Evolutionary conservation across 306 rosid genomes (phyloP).

Genomic region (Dalbergia cultrata): DNA sequence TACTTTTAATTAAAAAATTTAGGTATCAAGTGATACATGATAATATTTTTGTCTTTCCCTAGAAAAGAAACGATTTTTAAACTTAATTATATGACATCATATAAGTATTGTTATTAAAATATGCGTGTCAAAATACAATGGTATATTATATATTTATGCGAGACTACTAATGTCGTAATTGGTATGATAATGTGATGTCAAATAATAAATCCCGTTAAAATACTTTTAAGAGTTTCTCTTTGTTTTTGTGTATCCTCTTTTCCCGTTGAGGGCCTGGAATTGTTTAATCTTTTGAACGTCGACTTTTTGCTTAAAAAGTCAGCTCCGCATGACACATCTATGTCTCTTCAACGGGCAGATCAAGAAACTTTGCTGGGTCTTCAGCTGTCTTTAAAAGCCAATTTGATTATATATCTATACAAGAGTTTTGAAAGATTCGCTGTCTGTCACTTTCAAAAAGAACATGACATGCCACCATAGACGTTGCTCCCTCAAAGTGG

Average conservation of each 20-base stretch:
- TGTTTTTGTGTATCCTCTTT: neutral
- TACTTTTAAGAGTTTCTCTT: neutral
- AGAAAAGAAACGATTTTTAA: too few species aligned
- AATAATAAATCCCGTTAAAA: too few species aligned
- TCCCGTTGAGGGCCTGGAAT: neutral
- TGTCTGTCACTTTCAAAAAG: conserved; percentile 33
- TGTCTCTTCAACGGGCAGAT: conserved; percentile 27
- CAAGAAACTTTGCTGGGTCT: conserved; percentile 35
- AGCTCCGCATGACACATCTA: conserved; percentile 4
- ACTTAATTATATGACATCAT: too few species aligned
- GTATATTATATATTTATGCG: too few species aligned
- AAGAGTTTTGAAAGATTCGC: neutral
- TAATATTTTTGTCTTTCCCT: too few species aligned
- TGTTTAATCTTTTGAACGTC: neutral
- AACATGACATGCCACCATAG: conserved; percentile 17
- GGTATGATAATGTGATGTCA: too few species aligned
- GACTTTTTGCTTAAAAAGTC: conserved; percentile 6
- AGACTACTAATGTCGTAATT: too few species aligned
- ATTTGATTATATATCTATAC: neutral
- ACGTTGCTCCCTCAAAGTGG: neutral
- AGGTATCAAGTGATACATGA: too few species aligned
- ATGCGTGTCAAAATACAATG: too few species aligned
- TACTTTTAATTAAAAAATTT: too few species aligned
- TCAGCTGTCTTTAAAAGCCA: conserved; percentile 35
- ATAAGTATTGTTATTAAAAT: too few species aligned